Conservation (phyloP, 1,284 basidiomycete genomes). For the Ganoderma lingzhi region DNA sequence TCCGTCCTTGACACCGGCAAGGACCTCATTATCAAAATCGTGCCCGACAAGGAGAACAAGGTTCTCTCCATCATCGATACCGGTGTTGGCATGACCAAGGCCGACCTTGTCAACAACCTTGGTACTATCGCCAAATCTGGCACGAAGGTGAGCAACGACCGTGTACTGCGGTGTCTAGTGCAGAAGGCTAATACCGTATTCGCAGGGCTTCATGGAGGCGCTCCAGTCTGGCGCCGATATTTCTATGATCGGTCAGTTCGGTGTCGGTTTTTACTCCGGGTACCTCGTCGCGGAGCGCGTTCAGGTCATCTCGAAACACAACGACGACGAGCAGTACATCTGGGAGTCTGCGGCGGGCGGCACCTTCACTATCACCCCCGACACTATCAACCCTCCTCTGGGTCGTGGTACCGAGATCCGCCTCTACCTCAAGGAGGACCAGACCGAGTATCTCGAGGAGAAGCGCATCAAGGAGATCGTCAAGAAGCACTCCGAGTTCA, state of each 20-base stretch:
- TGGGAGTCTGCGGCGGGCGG: slow-evolving; percentile 99
- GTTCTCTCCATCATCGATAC: slow-evolving; percentile 93
- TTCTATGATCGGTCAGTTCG: slow-evolving; percentile 94
- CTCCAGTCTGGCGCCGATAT: slow-evolving; percentile 97
- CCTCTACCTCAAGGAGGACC: slow-evolving; percentile 98
- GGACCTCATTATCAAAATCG: slow-evolving; percentile 93
- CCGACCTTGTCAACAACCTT: slow-evolving; percentile 98
- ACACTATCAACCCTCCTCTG: slow-evolving; percentile 89
- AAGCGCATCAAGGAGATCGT: slow-evolving; percentile 99
- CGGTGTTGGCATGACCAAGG: slow-evolving; percentile 99
- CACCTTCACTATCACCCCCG: slow-evolving; percentile 98
- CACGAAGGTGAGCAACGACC: slow-evolving; percentile 70
- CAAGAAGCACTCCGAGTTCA: slow-evolving; percentile 99
- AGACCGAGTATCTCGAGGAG: slow-evolving; percentile 99
- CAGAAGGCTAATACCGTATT: slow-evolving; percentile 19
- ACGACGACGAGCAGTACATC: slow-evolving; percentile 99
- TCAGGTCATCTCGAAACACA: slow-evolving; percentile 99
- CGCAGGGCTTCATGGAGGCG: slow-evolving; percentile 96
- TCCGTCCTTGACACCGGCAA: slow-evolving; percentile 87
- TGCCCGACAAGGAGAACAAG: slow-evolving; percentile 96
- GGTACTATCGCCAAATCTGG: slow-evolving; percentile 99
- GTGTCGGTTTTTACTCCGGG: slow-evolving; percentile 99
- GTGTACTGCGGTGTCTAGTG: slow-evolving; percentile 1
- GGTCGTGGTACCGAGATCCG: slow-evolving; percentile 97
- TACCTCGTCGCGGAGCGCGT: slow-evolving; percentile 99